A percentile compares a stretch with the other conserved stretches of the same genome.
phyloP scores from a whole-genome alignment of 2,329 filamentous ascomycete genomes.

The Davidsoniella neocaledoniae region DNA sequence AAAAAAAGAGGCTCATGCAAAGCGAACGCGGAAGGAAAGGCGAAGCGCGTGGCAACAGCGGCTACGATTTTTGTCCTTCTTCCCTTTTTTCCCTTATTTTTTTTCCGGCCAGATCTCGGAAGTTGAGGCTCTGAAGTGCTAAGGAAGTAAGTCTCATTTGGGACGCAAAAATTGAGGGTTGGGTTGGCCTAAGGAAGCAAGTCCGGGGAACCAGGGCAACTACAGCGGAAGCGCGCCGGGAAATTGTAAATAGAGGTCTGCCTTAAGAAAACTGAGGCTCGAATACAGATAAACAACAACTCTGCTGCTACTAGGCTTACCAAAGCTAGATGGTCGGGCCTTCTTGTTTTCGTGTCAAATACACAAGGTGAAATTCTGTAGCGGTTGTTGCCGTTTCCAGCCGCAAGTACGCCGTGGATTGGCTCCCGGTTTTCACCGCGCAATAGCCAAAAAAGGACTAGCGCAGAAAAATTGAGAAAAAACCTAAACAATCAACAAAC shows the following conservation, averaged over 20 bases:
- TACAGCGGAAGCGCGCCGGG: too few relatives aligned
- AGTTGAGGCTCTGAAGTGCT: neutral
- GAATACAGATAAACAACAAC: neutral
- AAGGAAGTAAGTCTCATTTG: neutral
- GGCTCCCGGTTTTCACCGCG: constrained; percentile 7
- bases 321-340: constrained; percentile 1
- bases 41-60: neutral
- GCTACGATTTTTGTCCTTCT: neutral
- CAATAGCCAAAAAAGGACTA: neutral
- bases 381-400: constrained; percentile 8
- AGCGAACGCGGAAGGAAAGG: too few relatives aligned
- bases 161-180: too few relatives aligned
- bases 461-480: constrained; percentile 1
- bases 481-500: neutral
- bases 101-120: too few relatives aligned
- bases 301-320: neutral
- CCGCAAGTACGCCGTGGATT: neutral
- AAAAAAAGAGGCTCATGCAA: too few relatives aligned
- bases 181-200: too few relatives aligned
- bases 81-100: neutral
- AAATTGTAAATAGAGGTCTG: too few relatives aligned
- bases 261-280: too few relatives aligned
- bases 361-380: neutral
- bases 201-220: too few relatives aligned
- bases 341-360: neutral